phyloP scores from a whole-genome alignment of 1,284 basidiomycete genomes.

The Boletus semigastroideus region DNA sequence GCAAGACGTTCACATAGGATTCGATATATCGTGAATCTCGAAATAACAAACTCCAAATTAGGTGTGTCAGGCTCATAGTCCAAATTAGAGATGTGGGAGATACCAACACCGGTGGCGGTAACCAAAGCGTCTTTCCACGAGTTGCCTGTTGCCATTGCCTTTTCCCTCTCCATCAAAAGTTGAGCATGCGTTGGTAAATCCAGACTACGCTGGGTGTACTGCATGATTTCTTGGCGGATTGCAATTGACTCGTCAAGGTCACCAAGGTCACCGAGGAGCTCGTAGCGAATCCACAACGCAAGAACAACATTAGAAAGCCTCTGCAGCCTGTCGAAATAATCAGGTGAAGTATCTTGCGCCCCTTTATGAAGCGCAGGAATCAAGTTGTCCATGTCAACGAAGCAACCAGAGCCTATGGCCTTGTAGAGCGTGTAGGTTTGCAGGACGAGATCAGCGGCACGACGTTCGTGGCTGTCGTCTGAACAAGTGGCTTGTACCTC shows the following conservation, averaged over 20 bases:
- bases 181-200: not conserved
- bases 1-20: not conserved
- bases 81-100: not conserved
- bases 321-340: constrained; percentile 1
- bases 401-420: no score
- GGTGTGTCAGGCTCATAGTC: not conserved
- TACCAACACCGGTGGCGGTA: not conserved
- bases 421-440: not conserved
- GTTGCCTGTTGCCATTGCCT: not conserved
- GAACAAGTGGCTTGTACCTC: not conserved
- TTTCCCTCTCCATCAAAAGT: not conserved
- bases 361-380: not conserved
- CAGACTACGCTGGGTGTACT: not conserved
- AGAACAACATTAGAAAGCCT: constrained; percentile 8
- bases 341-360: not conserved
- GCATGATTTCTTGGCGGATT: not conserved
- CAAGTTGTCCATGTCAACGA: not conserved
- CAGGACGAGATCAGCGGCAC: not conserved
- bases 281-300: constrained; percentile 1
- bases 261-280: not conserved
- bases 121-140: not conserved
- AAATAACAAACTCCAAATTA: not conserved
- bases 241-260: constrained; percentile 7
- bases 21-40: not conserved
- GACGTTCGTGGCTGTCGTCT: not conserved